Evolutionary conservation across 1,284 basidiomycete species (phyloP), one percentile per base, ranked within the genome.

Genomic region (Tetrapyrgos nigripes): DNA sequence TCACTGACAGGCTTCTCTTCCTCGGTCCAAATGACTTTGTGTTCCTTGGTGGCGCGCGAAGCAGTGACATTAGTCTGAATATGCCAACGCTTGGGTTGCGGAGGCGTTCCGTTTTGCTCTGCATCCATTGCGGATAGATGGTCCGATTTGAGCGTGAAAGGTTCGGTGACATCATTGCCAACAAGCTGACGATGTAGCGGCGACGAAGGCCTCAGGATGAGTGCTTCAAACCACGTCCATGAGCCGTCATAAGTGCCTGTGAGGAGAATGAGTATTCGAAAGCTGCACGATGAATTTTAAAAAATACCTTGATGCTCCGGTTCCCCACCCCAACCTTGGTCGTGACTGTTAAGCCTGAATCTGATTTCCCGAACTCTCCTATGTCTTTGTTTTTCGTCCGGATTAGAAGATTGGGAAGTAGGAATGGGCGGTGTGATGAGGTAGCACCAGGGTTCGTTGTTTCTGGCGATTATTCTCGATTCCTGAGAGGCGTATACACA

Each of bases 321-420:
- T 23, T 64, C 62, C 8, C 69, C 70, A 23, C 72, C 68, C 72
- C 71, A 75, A 6, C 72, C 73, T 63, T 74, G 73, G 57, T 75
- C 73, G 56, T 64, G 65, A 55, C 73, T 73, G 28, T 37, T 37
- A 2, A 71, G 54, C 17, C 52, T 59, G 35, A 75, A 73, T 17
- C 52, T 62, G 1, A 75, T 62, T 49, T 51, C 59, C 33, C 62
- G 63, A 14, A 74, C 55, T 28, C 55, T 57, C 33, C 47, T 27
- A 61, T 47, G n/a, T 24, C 46, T 29, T 24, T 52, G 37, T 14
- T 50, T 44, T 33, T 48, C 57, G 33, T 44, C 33, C 13, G 37
- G 44, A 5, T 51, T 46, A 14, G 33, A 50, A 21, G 28, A 5
- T 11, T 29, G n/a, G n/a, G n/a, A n/a, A n/a, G n/a, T 37, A 2